These are phyloP conservation scores for Colletotrichum sp. DNA, from an alignment of 2,329 filamentous ascomycete species.

Conservation along the genomic window DNA sequence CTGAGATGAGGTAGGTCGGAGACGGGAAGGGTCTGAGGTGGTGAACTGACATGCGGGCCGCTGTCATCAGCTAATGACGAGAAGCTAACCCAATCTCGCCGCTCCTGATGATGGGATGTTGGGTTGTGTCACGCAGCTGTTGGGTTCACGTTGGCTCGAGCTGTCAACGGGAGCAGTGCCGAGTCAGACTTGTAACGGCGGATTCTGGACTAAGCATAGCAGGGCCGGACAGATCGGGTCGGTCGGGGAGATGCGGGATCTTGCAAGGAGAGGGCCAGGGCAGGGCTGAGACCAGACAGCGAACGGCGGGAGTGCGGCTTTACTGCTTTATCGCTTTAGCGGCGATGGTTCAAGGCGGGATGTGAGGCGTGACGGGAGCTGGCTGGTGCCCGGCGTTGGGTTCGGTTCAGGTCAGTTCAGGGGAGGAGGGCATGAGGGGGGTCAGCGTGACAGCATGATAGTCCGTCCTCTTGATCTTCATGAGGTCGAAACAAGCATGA, in stretches of 20 bases:
- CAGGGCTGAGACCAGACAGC: not conserved
- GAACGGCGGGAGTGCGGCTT: not conserved
- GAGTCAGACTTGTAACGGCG: slow-evolving; percentile 1
- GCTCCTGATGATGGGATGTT: not conserved
- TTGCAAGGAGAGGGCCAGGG: not conserved
- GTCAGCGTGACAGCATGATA: not conserved
- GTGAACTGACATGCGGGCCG: slow-evolving; percentile 3
- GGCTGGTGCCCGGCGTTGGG: not conserved
- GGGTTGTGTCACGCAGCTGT: not conserved
- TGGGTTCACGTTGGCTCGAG: not conserved
- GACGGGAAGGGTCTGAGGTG: not conserved
- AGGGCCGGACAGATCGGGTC: not conserved
- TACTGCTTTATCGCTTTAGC: not conserved
- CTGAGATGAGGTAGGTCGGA: not conserved
- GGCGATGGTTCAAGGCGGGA: not conserved
- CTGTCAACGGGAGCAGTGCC: not conserved
- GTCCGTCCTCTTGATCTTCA: not conserved
- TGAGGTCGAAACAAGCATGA: not conserved
- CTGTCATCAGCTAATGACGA: not conserved
- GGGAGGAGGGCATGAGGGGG: not conserved
- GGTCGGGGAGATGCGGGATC: not conserved
- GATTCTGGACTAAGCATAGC: not conserved
- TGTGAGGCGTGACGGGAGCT: not conserved
- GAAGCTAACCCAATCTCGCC: not conserved
- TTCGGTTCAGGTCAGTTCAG: not conserved